These are phyloP conservation scores for Solanum habrochaites DNA, from an alignment of 257 asterid genomes.

Conservation along the genomic window DNA sequence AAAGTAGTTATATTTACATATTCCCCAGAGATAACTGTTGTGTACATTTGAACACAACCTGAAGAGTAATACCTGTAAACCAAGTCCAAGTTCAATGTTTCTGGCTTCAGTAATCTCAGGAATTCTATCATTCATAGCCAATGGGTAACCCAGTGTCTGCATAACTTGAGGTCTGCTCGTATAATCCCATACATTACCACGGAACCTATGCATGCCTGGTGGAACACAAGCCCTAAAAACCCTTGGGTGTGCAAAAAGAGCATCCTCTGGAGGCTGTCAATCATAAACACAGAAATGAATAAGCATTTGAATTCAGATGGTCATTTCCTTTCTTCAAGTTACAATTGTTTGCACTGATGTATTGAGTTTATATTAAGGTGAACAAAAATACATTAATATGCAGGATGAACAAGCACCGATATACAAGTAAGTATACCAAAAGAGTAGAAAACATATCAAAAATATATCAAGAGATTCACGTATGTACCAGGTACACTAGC, in stretches of 20 bases:
- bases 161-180: slow-evolving; percentile 78
- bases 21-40: background rate
- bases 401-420: background rate
- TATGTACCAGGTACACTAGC: background rate
- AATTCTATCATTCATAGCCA: slow-evolving; percentile 49
- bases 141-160: slow-evolving; percentile 76
- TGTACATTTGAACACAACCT: background rate
- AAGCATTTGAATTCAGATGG: background rate
- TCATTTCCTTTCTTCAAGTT: background rate
- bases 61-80: slow-evolving; percentile 62
- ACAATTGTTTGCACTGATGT: background rate
- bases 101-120: slow-evolving; percentile 95
- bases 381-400: background rate
- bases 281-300: background rate
- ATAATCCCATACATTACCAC: slow-evolving; percentile 95
- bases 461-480: background rate
- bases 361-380: background rate
- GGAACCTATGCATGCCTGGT: slow-evolving; percentile 98
- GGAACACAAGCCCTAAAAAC: slow-evolving; percentile 98
- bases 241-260: slow-evolving; percentile 92
- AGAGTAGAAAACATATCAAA: background rate
- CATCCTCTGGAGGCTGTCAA: slow-evolving; percentile 77
- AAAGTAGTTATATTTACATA: background rate
- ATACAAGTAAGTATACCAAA: background rate
- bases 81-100: slow-evolving; percentile 92